A percentile compares a stretch with the other conserved stretches of the same genome.
Evolutionary conservation across 1,139 yeast species (phyloP).

Genomic region (Diutina sp.): DNA sequence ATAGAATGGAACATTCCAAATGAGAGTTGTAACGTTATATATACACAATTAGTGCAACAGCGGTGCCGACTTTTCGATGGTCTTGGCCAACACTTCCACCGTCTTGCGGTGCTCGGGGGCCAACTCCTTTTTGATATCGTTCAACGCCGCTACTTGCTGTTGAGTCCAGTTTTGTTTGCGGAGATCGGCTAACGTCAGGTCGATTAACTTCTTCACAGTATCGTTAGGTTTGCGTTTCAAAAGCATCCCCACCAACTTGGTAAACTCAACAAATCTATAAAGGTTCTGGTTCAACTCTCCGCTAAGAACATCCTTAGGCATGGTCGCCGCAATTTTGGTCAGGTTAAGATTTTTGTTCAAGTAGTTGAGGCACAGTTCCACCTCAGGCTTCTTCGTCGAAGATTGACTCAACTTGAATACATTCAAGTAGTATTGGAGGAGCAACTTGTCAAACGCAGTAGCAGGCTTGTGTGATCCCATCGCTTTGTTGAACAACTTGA

Average conservation of each 20-base stretch:
- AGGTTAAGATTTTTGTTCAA: constrained; percentile 19
- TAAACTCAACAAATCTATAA: constrained; percentile 14
- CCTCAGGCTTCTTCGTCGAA: constrained; percentile 7
- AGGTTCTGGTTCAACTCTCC: constrained; percentile 15
- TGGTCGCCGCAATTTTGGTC: constrained; percentile 10
- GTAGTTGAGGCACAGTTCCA: constrained; percentile 16
- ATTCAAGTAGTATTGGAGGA: background rate
- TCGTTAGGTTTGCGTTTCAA: constrained; percentile 4
- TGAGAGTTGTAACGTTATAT: background rate
- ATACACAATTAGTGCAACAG: background rate
- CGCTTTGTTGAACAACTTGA: background rate
- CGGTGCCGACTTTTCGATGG: constrained; percentile 3
- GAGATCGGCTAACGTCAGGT: constrained; percentile 6
- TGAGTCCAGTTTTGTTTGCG: background rate
- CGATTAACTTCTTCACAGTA: constrained; percentile 5
- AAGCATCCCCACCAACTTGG: constrained; percentile 10
- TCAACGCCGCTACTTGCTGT: constrained; percentile 7
- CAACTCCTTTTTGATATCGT: constrained; percentile 4
- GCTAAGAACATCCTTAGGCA: constrained; percentile 8
- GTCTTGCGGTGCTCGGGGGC: constrained; percentile 5
- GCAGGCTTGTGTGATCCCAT: background rate
- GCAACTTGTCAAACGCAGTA: background rate
- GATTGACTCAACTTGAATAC: background rate
- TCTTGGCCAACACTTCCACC: constrained; percentile 6
- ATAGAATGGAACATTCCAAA: background rate